Conservation (phyloP, 129 eudicot species). For the Heracleum sosnowskyi region DNA sequence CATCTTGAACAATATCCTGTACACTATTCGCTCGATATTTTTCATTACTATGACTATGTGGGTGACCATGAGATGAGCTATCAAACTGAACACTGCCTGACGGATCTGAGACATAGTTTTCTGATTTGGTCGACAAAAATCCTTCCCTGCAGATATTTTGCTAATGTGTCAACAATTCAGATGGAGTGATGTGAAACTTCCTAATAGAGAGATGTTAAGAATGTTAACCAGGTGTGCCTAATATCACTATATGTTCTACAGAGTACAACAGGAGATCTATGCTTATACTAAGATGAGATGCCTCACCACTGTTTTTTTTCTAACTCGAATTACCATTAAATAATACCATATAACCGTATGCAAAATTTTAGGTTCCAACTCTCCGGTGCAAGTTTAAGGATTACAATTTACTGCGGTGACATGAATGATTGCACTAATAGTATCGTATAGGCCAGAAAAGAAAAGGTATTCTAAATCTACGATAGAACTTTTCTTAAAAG, state of each 20-base stretch:
- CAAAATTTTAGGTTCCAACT: neutral
- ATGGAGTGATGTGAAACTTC: neutral
- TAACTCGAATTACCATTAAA: neutral
- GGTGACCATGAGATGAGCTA: conserved; percentile 29
- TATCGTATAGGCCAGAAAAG: neutral
- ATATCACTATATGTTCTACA: neutral
- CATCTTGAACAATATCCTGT: conserved; percentile 25
- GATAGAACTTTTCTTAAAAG: neutral
- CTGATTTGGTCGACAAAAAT: conserved; percentile 56
- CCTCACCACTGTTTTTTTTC: neutral
- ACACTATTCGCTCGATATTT: conserved; percentile 25
- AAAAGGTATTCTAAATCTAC: neutral
- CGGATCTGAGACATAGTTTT: conserved; percentile 25
- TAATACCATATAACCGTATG: neutral
- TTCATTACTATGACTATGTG: conserved; percentile 16
- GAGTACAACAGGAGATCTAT: neutral
- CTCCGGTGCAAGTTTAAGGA: neutral
- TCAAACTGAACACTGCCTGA: conserved; percentile 23
- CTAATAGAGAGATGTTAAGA: neutral
- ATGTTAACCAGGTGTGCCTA: neutral
- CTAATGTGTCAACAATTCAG: conserved; percentile 10
- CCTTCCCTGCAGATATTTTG: conserved; percentile 61
- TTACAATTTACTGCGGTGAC: neutral
- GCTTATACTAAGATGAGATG: neutral
- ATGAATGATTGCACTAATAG: neutral